Percentiles rank a stretch among this genome's conserved stretches.
Evolutionary conservation across 345 rosid genomes (phyloP).

Genomic region (Acer yangbiense): DNA sequence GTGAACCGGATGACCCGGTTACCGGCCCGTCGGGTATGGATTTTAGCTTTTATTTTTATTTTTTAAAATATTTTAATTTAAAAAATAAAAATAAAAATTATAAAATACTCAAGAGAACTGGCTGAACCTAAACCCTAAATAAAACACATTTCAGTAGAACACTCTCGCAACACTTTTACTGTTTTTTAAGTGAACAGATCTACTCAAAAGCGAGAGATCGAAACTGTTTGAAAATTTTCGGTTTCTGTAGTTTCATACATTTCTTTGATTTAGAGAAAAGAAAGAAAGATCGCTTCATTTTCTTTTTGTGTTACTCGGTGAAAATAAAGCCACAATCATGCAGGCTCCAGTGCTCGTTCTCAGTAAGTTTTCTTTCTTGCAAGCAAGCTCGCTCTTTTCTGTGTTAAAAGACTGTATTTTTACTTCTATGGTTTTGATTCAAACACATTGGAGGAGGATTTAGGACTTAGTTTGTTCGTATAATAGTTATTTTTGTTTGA

Average conservation of each 20-base stretch:
- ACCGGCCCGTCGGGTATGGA: too few species aligned
- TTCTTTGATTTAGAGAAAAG: not conserved
- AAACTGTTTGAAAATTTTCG: not conserved
- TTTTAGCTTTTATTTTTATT: too few species aligned
- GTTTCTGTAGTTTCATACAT: not conserved
- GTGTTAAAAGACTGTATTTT: not conserved
- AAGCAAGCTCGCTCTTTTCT: not conserved
- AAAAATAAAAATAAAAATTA: too few species aligned
- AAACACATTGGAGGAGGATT: not conserved
- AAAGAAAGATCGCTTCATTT: not conserved
- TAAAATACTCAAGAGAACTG: not conserved
- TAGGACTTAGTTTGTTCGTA: not conserved
- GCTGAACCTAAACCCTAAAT: not conserved
- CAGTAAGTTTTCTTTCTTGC: conserved; percentile 43
- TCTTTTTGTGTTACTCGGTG: not conserved
- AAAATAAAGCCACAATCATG: conserved; percentile 36
- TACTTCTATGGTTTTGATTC: not conserved
- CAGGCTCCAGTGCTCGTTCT: conserved; percentile 86
- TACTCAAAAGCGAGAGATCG: not conserved
- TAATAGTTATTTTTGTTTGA: not conserved
- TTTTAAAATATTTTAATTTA: too few species aligned
- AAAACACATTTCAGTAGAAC: not conserved
- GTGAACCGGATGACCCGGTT: too few species aligned
- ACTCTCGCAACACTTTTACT: not conserved
- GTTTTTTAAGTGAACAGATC: not conserved